Evolutionary conservation across 1,284 basidiomycete genomes (phyloP).

Genomic region (Ganoderma boninense): DNA sequence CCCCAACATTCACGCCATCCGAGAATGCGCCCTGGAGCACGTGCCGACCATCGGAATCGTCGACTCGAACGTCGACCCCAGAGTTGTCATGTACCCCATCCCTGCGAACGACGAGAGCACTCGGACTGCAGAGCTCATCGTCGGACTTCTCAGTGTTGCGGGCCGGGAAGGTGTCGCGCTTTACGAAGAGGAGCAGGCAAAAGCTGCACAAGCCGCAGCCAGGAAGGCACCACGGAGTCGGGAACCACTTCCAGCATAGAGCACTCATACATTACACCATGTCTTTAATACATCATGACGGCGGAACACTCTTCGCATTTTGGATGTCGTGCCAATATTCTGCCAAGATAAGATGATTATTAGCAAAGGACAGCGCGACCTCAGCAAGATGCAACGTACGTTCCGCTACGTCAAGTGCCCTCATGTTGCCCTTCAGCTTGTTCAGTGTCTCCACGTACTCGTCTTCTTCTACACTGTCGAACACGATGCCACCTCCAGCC

Average conservation of each 20-base stretch:
- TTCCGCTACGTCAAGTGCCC: constrained; percentile 91
- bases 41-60: constrained; percentile 91
- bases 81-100: constrained; percentile 97
- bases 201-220: constrained; percentile 15
- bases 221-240: constrained; percentile 18
- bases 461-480: constrained; percentile 96
- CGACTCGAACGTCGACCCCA: constrained; percentile 96
- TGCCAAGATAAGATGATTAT: constrained; percentile 38
- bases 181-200: constrained; percentile 37
- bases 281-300: constrained; percentile 31
- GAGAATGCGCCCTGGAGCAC: constrained; percentile 85
- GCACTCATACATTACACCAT: constrained; percentile 28
- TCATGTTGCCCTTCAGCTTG: constrained; percentile 90
- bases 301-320: constrained; percentile 45
- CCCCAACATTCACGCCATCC: constrained; percentile 83
- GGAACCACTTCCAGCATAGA: constrained; percentile 10
- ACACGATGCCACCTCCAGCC: constrained; percentile 98
- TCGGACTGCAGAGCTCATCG: constrained; percentile 90
- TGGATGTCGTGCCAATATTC: constrained; percentile 77
- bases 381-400: constrained; percentile 51
- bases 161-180: constrained; percentile 81
- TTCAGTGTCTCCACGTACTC: constrained; percentile 97
- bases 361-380: constrained; percentile 2
- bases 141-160: constrained; percentile 91
- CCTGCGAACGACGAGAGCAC: constrained; percentile 97